These are phyloP conservation scores for Ilyonectria sp. DNA, from an alignment of 2,329 filamentous ascomycete species.

Conservation along the genomic window DNA sequence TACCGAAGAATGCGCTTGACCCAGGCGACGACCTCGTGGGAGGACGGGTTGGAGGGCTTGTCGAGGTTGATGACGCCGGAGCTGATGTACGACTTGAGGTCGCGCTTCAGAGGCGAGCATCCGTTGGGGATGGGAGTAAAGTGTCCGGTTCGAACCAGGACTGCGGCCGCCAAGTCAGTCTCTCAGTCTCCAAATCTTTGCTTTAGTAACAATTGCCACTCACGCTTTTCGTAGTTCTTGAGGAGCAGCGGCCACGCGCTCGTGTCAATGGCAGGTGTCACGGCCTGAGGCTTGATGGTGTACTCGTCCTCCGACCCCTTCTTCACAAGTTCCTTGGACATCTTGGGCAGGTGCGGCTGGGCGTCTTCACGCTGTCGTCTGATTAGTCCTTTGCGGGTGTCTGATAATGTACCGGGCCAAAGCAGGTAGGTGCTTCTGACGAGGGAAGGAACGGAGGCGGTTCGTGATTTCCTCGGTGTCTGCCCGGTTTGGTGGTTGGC, in stretches of 20 bases:
- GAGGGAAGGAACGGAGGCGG: conserved; percentile 47
- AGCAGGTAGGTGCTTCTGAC: conserved; percentile 45
- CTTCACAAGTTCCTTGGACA: conserved; percentile 64
- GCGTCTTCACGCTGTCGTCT: conserved; percentile 21
- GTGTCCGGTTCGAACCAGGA: conserved; percentile 93
- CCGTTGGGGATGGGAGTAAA: conserved; percentile 97
- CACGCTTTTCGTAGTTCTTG: conserved; percentile 96
- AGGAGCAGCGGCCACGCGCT: conserved; percentile 93
- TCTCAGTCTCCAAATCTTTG: conserved; percentile 26
- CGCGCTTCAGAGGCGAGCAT: conserved; percentile 91
- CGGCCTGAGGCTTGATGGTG: conserved; percentile 92
- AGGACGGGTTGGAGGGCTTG: conserved; percentile 93
- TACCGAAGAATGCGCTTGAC: conserved; percentile 97
- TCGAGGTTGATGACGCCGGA: conserved; percentile 96
- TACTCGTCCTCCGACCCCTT: conserved; percentile 73
- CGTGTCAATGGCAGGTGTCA: conserved; percentile 84
- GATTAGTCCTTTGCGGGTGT: conserved; percentile 33
- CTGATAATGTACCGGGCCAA: conserved; percentile 49
- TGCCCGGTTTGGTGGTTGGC: conserved; percentile 50
- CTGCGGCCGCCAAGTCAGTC: conserved; percentile 62
- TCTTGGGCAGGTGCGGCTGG: conserved; percentile 41
- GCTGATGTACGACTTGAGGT: conserved; percentile 96
- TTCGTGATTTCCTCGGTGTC: conserved; percentile 50
- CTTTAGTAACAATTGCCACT: conserved; percentile 53
- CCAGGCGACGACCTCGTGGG: conserved; percentile 99